Evolutionary conservation across 2,329 filamentous ascomycete genomes (phyloP).

Genomic region (Aotearoamyces nothofagi): DNA sequence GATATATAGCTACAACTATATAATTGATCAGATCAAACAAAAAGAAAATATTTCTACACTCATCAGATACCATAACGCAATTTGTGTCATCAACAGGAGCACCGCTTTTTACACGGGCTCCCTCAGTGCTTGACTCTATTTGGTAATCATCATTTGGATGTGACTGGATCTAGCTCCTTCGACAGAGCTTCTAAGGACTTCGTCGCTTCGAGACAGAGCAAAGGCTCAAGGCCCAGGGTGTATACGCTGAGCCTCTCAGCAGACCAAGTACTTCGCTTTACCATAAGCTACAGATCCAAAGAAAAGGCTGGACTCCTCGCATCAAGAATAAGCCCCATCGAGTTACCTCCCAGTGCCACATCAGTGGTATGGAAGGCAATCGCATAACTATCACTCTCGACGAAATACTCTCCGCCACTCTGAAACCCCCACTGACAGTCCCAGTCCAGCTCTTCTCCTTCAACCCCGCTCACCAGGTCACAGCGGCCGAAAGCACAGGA

Average conservation of each 20-base stretch:
- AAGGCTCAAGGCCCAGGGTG: conserved; percentile 16
- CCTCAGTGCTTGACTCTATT: conserved; percentile 99
- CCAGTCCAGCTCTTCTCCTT: conserved; percentile 25
- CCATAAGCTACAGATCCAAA: conserved; percentile 36
- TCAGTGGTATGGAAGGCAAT: conserved; percentile 48
- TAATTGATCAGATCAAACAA: too few relatives aligned
- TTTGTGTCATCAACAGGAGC: conserved; percentile 27
- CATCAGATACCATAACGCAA: conserved; percentile 34
- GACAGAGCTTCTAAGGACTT: conserved; percentile 42
- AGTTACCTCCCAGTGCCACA: conserved; percentile 55
- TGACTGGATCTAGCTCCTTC: conserved; percentile 46
- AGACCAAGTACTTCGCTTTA: conserved; percentile 28
- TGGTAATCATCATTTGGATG: conserved; percentile 77
- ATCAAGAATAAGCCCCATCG: conserved; percentile 99
- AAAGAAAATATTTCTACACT: conserved; percentile 15
- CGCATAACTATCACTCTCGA: conserved; percentile 98
- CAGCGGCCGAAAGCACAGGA: conserved; percentile 20
- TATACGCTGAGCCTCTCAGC: conserved; percentile 5
- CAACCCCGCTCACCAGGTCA: conserved; percentile 6
- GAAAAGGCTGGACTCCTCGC: conserved; percentile 58
- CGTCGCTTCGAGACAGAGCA: conserved; percentile 13
- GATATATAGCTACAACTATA: too few relatives aligned
- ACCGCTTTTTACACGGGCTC: conserved; percentile 23
- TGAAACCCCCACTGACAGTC: conserved; percentile 27
- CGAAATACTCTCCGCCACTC: conserved; percentile 53